These are phyloP conservation scores for Przewalskia tangutica DNA, from an alignment of 257 asterid genomes.

Conservation along the genomic window DNA sequence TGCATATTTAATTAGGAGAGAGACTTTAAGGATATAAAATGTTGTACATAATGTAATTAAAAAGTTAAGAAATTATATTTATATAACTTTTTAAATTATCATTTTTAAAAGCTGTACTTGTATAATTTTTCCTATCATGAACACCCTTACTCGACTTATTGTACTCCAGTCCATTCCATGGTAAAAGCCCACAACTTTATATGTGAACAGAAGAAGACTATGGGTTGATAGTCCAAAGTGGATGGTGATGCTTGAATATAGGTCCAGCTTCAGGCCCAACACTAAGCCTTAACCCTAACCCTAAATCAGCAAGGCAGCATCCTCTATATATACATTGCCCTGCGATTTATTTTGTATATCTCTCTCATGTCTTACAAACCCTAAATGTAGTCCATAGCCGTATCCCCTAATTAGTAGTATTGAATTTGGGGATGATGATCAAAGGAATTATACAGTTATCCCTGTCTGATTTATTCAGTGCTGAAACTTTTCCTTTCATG, in stretches of 20 bases:
- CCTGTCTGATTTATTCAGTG: slow-evolving; percentile 17
- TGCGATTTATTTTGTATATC: too few relatives aligned
- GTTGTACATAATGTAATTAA: too few relatives aligned
- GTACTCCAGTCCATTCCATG: not conserved
- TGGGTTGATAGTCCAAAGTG: not conserved
- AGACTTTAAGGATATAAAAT: too few relatives aligned
- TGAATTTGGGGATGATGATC: slow-evolving; percentile 7
- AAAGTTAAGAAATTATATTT: too few relatives aligned
- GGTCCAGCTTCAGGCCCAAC: not conserved
- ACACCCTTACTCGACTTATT: not conserved
- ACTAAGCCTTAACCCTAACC: not conserved
- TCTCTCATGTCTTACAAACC: slow-evolving; percentile 27
- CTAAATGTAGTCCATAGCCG: slow-evolving; percentile 16
- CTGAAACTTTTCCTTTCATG: not conserved
- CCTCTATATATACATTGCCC: not conserved
- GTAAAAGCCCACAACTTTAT: not conserved
- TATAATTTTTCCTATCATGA: too few relatives aligned
- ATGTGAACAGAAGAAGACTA: not conserved
- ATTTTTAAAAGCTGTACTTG: too few relatives aligned
- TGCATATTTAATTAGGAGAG: too few relatives aligned
- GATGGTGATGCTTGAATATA: not conserved
- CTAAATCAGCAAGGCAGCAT: not conserved
- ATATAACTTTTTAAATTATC: too few relatives aligned
- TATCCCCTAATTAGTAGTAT: not conserved
- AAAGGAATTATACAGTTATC: slow-evolving; percentile 12